Evolutionary conservation across 2,329 filamentous ascomycete species (phyloP).

Genomic region (Neofusicoccum kwambonambiense): DNA sequence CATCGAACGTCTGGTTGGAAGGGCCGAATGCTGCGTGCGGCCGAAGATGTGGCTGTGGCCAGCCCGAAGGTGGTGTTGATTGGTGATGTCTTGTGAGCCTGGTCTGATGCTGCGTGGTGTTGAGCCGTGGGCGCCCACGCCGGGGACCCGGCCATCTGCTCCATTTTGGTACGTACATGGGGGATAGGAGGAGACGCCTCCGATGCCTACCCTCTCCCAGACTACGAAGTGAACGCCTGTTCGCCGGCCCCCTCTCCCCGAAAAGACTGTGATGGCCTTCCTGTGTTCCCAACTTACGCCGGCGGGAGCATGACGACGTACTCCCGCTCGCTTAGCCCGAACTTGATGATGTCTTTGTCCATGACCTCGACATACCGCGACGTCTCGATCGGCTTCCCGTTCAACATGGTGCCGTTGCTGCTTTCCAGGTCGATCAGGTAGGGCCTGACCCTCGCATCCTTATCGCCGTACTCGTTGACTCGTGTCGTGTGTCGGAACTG

Average conservation of each 20-base stretch:
- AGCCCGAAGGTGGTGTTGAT: neutral
- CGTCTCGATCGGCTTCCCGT: constrained; percentile 69
- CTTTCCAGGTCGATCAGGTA: constrained; percentile 94
- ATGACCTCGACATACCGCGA: constrained; percentile 82
- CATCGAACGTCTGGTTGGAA: constrained; percentile 15
- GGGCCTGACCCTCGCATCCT: constrained; percentile 66
- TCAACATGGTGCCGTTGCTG: constrained; percentile 83
- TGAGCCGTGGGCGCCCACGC: neutral
- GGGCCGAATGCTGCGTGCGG: constrained; percentile 14
- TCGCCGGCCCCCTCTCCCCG: no score
- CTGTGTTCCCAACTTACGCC: neutral
- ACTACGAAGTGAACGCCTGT: neutral
- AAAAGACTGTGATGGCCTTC: neutral
- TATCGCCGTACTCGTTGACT: constrained; percentile 83
- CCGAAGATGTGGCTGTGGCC: constrained; percentile 4
- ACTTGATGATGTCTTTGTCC: constrained; percentile 84
- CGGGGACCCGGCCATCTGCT: neutral
- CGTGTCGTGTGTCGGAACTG: constrained; percentile 87
- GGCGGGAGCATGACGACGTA: constrained; percentile 87
- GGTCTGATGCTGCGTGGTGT: neutral
- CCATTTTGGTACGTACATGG: neutral
- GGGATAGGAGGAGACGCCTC: neutral
- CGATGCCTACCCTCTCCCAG: neutral
- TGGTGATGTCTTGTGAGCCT: neutral
- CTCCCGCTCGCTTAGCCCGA: constrained; percentile 85